Conservation (phyloP, 768 basidiomycete genomes). For the Suillus paluster region DNA sequence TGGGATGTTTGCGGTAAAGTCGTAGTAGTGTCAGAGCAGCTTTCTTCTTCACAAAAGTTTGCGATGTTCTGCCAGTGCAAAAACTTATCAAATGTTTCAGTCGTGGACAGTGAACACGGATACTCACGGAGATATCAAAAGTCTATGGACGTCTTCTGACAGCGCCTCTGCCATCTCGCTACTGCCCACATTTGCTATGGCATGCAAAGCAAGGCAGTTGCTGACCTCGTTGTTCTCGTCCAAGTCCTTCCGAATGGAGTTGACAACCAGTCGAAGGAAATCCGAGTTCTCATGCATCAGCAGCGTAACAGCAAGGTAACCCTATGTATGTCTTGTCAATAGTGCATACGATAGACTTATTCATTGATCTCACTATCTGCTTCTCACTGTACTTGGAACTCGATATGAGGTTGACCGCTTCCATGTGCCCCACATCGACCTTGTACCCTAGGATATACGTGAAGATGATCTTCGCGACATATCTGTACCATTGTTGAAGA, state of each 20-base stretch:
- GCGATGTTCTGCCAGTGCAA: conserved; percentile 73
- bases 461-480: conserved; percentile 98
- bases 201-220: conserved; percentile 96
- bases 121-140: conserved; percentile 91
- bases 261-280: conserved; percentile 93
- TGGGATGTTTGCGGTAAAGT: conserved; percentile 94
- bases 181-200: conserved; percentile 97
- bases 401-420: conserved; percentile 97
- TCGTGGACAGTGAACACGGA: conserved; percentile 3
- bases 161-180: conserved; percentile 98
- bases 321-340: conserved; percentile 49
- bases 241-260: conserved; percentile 96
- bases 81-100: conserved; percentile 18
- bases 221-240: conserved; percentile 93
- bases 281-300: conserved; percentile 99
- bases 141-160: conserved; percentile 89
- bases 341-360: not conserved
- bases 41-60: conserved; percentile 97
- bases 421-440: conserved; percentile 99
- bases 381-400: conserved; percentile 97
- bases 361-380: conserved; percentile 79
- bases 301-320: conserved; percentile 95
- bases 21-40: conserved; percentile 92
- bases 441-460: conserved; percentile 99
- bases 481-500: conserved; percentile 52